Conservation (phyloP, 305 asterid species). For the Fraxinus angustifolia region DNA sequence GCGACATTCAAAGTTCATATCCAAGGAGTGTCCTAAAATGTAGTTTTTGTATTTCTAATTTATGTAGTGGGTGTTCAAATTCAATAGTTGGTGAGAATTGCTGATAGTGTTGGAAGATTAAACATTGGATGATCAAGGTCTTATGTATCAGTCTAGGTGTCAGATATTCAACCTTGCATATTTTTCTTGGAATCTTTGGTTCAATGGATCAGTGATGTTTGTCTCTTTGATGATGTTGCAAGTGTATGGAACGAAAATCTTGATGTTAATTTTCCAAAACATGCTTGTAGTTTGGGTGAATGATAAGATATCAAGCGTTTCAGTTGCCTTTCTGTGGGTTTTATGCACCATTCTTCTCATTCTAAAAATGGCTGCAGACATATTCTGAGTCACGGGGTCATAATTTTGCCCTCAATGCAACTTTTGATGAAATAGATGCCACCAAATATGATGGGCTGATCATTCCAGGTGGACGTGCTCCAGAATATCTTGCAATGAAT, state of each 20-base stretch:
- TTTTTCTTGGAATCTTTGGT: not conserved
- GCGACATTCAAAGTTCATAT: not conserved
- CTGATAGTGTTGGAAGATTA: not conserved
- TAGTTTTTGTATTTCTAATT: not conserved
- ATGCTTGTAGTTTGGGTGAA: not conserved
- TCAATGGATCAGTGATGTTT: not conserved
- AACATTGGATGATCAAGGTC: not conserved
- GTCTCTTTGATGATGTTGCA: not conserved
- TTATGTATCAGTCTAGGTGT: not conserved
- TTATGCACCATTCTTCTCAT: not conserved
- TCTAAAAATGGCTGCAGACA: slow-evolving; percentile 51
- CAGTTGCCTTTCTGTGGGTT: slow-evolving; percentile 2
- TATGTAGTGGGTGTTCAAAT: not conserved
- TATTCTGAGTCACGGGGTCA: slow-evolving; percentile 86
- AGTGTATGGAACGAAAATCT: not conserved
- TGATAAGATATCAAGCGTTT: not conserved
- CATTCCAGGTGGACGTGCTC: slow-evolving; percentile 96
- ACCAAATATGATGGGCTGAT: slow-evolving; percentile 73
- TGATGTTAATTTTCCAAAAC: not conserved
- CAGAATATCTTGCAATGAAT: slow-evolving; percentile 81
- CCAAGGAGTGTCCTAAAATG: not conserved
- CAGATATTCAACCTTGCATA: not conserved
- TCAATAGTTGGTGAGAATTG: not conserved
- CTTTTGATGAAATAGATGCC: slow-evolving; percentile 61
- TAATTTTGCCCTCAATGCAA: slow-evolving; percentile 79